Conservation (phyloP, 73 alveolate genomes). For the Blepharisma japonicum region DNA sequence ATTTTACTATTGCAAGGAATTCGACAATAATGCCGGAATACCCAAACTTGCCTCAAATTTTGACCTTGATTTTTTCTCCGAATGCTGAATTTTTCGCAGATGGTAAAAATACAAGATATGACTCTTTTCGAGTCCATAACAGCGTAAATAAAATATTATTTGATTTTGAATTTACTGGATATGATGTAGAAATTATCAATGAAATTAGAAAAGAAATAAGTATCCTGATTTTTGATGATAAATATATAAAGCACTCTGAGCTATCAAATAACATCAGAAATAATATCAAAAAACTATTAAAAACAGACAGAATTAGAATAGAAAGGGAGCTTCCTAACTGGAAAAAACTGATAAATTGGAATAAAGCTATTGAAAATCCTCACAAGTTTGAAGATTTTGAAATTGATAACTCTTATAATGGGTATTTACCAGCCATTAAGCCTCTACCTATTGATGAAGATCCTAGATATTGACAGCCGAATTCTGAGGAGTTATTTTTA, state of each 20-base stretch:
- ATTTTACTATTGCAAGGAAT: not conserved
- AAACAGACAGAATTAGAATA: not conserved
- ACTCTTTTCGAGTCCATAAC: not conserved
- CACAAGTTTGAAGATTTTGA: not conserved
- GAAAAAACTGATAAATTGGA: conserved; percentile 15
- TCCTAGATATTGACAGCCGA: not conserved
- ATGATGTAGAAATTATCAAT: conserved; percentile 19
- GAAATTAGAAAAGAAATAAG: not conserved
- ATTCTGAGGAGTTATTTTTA: no score
- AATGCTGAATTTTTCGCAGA: not conserved
- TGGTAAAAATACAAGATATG: not conserved
- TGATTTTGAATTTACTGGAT: conserved; percentile 7
- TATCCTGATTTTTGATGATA: not conserved
- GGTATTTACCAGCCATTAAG: not conserved
- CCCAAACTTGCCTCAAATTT: conserved; percentile 15
- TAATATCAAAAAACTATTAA: not conserved
- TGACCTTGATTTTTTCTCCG: not conserved
- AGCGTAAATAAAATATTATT: not conserved
- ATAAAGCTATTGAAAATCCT: not conserved
- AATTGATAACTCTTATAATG: not conserved
- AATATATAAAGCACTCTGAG: not conserved
- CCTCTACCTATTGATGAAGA: conserved; percentile 8
- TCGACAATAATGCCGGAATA: not conserved
- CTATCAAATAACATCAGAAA: not conserved
- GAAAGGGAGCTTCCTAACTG: not conserved